Evolutionary conservation across 805 yeast species (phyloP).

Genomic region (Teunomyces stri): DNA sequence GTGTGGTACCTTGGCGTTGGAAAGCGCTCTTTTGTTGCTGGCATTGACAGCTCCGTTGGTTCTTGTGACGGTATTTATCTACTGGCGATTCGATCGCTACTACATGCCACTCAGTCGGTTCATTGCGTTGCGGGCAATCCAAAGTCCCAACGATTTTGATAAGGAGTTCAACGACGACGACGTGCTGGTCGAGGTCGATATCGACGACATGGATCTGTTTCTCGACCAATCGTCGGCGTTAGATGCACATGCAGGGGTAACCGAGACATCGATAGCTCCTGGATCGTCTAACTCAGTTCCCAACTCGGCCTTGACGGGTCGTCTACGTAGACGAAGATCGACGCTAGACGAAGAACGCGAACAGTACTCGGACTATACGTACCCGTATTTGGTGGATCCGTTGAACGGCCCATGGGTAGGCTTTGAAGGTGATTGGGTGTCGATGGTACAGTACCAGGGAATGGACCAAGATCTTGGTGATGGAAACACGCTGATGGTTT

Average conservation of each 20-base stretch:
- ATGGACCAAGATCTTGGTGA: constrained; percentile 16
- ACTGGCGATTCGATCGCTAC: constrained; percentile 51
- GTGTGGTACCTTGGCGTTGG: constrained; percentile 62
- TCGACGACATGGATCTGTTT: constrained; percentile 14
- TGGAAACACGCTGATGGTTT: constrained; percentile 17
- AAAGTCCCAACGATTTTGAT: constrained; percentile 40
- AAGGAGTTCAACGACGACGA: constrained; percentile 41
- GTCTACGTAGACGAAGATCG: constrained; percentile 39
- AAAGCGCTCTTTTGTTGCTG: constrained; percentile 52
- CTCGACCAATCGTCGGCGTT: constrained; percentile 21
- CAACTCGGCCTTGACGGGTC: neutral
- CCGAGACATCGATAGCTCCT: too few species aligned
- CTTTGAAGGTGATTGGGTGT: constrained; percentile 50
- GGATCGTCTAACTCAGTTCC: too few species aligned
- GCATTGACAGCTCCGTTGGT: constrained; percentile 49
- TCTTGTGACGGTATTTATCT: constrained; percentile 42
- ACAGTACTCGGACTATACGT: constrained; percentile 46
- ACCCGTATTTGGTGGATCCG: constrained; percentile 47
- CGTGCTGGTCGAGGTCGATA: constrained; percentile 4
- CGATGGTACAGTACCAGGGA: constrained; percentile 32
- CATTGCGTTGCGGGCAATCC: constrained; percentile 59
- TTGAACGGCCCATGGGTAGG: constrained; percentile 59
- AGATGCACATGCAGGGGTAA: neutral
- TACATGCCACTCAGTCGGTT: constrained; percentile 53
- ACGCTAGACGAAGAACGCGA: constrained; percentile 60